These are phyloP conservation scores for Pyracantha coccinea DNA, from an alignment of 331 rosid species.

Conservation along the genomic window DNA sequence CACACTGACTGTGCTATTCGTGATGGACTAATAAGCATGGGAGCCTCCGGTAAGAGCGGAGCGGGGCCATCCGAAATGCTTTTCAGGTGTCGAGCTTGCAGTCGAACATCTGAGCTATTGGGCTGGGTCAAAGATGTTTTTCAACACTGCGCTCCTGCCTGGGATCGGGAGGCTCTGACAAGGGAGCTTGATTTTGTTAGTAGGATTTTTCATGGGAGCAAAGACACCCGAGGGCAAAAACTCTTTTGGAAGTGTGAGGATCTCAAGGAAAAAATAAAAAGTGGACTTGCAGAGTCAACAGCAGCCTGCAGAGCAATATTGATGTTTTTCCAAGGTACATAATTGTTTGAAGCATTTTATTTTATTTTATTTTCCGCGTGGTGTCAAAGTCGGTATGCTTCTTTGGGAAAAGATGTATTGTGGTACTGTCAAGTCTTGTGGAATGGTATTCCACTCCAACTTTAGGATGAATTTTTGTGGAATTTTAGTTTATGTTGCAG, in stretches of 20 bases:
- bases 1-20: constrained; percentile 98
- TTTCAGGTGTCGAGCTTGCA: constrained; percentile 95
- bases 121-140: constrained; percentile 99
- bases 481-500: neutral
- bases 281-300: constrained; percentile 54
- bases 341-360: neutral
- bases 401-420: neutral
- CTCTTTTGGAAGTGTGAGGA: constrained; percentile 82
- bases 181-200: constrained; percentile 96
- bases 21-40: constrained; percentile 78
- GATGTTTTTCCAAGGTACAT: constrained; percentile 80
- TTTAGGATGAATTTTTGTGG: neutral
- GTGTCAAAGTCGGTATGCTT: neutral
- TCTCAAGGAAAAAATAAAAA: constrained; percentile 64
- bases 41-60: constrained; percentile 68
- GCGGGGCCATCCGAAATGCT: constrained; percentile 87
- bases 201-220: constrained; percentile 85
- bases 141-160: constrained; percentile 90
- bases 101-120: constrained; percentile 87
- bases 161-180: constrained; percentile 81
- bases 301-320: constrained; percentile 78
- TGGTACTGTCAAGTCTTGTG: neutral
- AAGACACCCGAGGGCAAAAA: constrained; percentile 76
- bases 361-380: neutral
- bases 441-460: neutral